Evolutionary conservation across 202 grass and related monocot species (phyloP).

Genomic region (Brachypodium distachyon): DNA sequence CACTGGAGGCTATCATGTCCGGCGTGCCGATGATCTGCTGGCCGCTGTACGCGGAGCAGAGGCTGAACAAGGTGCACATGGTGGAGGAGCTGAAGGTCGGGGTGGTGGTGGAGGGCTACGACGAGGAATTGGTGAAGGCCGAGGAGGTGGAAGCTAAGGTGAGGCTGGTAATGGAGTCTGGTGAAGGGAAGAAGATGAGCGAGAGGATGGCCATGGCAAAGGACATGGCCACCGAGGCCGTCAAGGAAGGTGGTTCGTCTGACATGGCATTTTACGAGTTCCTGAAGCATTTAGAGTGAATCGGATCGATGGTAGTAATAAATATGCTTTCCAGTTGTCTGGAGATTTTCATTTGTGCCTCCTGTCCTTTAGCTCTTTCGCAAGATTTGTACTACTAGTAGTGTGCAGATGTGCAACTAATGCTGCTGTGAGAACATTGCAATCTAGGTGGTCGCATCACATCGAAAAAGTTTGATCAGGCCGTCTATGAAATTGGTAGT

Average conservation of each 20-base stretch:
- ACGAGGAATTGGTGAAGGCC: constrained; percentile 33
- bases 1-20: constrained; percentile 35
- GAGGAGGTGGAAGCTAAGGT: constrained; percentile 57
- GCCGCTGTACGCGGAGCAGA: constrained; percentile 66
- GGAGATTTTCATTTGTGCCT: neutral
- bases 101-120: constrained; percentile 55
- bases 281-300: neutral
- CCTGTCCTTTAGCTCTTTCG: neutral
- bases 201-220: constrained; percentile 14
- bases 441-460: no score
- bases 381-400: neutral
- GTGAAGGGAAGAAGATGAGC: constrained; percentile 22
- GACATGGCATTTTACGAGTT: constrained; percentile 11
- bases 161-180: constrained; percentile 46
- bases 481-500: no score
- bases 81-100: constrained; percentile 53
- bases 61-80: constrained; percentile 56
- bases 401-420: neutral
- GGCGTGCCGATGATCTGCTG: constrained; percentile 62
- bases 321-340: no score
- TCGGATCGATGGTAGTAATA: no score
- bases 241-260: constrained; percentile 35
- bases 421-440: no score
- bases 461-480: no score
- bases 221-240: constrained; percentile 28